These are phyloP conservation scores for Cladosporium sp. DNA, from an alignment of 2,329 filamentous ascomycete genomes.

Conservation along the genomic window DNA sequence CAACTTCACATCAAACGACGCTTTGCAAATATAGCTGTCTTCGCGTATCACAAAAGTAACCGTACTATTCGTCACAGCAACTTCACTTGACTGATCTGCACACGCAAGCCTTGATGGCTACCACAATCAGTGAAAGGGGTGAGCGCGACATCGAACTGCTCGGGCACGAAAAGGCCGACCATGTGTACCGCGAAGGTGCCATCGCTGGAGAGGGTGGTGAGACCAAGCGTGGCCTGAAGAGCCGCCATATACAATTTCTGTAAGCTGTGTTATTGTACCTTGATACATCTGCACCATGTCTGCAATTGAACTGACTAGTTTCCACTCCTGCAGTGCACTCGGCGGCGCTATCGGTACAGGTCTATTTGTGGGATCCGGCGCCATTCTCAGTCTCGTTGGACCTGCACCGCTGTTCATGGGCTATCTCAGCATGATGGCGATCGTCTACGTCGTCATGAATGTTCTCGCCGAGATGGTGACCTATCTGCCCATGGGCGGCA, in stretches of 20 bases:
- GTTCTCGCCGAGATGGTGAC: constrained; percentile 60
- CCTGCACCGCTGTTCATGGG: constrained; percentile 36
- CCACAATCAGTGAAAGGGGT: background rate
- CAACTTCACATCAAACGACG: background rate
- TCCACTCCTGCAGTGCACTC: constrained; percentile 33
- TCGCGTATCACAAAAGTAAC: background rate
- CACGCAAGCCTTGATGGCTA: background rate
- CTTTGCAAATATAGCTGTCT: background rate
- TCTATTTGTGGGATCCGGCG: constrained; percentile 32
- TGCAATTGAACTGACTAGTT: constrained; percentile 20
- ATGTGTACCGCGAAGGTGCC: constrained; percentile 8
- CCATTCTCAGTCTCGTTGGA: constrained; percentile 28
- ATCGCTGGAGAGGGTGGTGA: constrained; percentile 7
- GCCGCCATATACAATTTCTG: constrained; percentile 30
- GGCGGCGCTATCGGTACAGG: constrained; percentile 35
- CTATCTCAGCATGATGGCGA: constrained; percentile 67
- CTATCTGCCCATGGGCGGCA: constrained; percentile 42
- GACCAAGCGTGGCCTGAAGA: constrained; percentile 26
- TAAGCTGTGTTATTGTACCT: background rate
- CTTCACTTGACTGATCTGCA: background rate
- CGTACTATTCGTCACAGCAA: background rate
- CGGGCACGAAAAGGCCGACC: background rate
- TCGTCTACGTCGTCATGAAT: constrained; percentile 46
- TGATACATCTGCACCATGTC: background rate
- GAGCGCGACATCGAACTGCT: background rate